Evolutionary conservation across 371 early-diverging fungal species (phyloP).

Genomic region (Fennellomyces sp.): DNA sequence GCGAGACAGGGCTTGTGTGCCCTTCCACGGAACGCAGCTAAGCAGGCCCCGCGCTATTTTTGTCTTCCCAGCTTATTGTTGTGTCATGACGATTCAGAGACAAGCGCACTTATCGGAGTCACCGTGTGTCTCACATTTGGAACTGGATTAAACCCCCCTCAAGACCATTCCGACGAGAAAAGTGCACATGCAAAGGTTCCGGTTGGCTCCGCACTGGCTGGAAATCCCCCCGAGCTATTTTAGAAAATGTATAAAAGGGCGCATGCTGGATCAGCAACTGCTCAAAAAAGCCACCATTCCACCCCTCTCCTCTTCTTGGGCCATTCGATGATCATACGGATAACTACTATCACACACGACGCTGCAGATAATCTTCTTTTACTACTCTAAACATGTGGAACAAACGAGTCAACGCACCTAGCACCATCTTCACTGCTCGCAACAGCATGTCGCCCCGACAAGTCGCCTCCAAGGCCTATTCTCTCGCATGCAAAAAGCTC

Average conservation of each 20-base stretch:
- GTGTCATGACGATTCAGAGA: background rate
- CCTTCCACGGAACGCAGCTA: background rate
- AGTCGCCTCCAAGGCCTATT: slow-evolving; percentile 45
- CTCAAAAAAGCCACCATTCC: background rate
- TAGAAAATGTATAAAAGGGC: background rate
- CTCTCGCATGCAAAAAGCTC: slow-evolving; percentile 41
- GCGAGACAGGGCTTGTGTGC: background rate
- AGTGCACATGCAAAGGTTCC: slow-evolving; percentile 3
- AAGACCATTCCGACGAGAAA: slow-evolving; percentile 1
- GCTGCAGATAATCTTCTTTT: background rate
- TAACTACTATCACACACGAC: background rate
- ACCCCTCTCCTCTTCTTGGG: slow-evolving; percentile 5
- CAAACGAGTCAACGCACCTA: slow-evolving; percentile 11
- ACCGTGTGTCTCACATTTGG: background rate
- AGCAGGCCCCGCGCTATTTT: no score
- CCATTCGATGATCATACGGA: slow-evolving; percentile 5
- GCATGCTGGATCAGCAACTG: background rate
- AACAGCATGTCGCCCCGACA: slow-evolving; percentile 41
- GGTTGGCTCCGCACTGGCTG: background rate
- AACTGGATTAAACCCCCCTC: background rate
- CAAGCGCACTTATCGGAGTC: background rate
- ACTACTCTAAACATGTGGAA: slow-evolving; percentile 8
- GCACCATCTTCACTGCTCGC: slow-evolving; percentile 11
- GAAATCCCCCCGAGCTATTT: background rate
- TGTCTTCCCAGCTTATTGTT: no score